Conservation (phyloP, 192 early-diverging fungal genomes). For the Coemansia reversa region DNA sequence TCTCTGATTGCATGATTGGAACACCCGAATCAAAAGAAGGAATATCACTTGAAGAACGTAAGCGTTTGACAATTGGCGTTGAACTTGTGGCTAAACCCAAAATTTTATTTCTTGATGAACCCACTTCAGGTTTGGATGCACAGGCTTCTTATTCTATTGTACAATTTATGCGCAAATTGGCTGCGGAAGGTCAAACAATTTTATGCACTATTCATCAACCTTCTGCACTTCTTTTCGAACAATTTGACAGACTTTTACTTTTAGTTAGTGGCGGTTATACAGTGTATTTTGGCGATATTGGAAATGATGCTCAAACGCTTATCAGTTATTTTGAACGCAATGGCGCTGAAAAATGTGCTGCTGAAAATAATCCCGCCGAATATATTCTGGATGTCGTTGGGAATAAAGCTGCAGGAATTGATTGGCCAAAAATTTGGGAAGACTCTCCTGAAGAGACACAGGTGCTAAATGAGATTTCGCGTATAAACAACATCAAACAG, state of each 20-base stretch:
- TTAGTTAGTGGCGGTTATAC: constrained; percentile 74
- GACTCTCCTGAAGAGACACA: constrained; percentile 53
- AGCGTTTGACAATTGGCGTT: constrained; percentile 74
- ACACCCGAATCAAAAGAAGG: constrained; percentile 62
- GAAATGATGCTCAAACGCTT: constrained; percentile 61
- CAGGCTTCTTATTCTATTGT: constrained; percentile 69
- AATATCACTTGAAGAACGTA: constrained; percentile 78
- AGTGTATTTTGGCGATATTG: constrained; percentile 82
- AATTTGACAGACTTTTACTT: constrained; percentile 73
- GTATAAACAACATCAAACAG: constrained; percentile 53
- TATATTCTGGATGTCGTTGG: constrained; percentile 83
- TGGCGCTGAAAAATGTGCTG: constrained; percentile 67
- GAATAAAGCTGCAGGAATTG: constrained; percentile 29
- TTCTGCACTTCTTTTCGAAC: constrained; percentile 68
- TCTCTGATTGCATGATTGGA: constrained; percentile 68
- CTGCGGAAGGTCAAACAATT: constrained; percentile 61
- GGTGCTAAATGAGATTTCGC: constrained; percentile 40
- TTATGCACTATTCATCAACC: constrained; percentile 79
- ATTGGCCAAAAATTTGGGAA: constrained; percentile 77
- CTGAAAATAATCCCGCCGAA: constrained; percentile 77
- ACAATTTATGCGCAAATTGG: constrained; percentile 63
- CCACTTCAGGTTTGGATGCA: constrained; percentile 73
- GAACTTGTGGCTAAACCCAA: constrained; percentile 72
- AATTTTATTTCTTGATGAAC: constrained; percentile 78
- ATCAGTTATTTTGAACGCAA: constrained; percentile 76